phyloP scores from a whole-genome alignment of 805 yeast species.

The Teunomyces lycoperdinae region DNA sequence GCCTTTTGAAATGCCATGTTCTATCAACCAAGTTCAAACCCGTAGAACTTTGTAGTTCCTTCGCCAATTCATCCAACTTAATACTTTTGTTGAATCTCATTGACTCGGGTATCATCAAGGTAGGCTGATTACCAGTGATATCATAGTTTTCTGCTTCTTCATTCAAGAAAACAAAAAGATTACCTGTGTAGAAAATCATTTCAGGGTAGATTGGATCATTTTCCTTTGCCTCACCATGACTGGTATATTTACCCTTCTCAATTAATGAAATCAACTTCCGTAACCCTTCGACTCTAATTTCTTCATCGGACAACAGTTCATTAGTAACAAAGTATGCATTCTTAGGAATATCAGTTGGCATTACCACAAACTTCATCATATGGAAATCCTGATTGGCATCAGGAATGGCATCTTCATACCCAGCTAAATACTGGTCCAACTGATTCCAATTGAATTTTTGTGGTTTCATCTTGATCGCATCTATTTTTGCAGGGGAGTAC shows the following conservation, averaged over 20 bases:
- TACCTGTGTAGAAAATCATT: slow-evolving; percentile 84
- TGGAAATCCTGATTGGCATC: slow-evolving; percentile 53
- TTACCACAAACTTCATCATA: slow-evolving; percentile 77
- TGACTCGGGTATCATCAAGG: slow-evolving; percentile 31
- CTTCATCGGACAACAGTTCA: slow-evolving; percentile 76
- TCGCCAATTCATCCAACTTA: slow-evolving; percentile 52
- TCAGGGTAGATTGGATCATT: slow-evolving; percentile 63
- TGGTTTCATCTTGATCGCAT: slow-evolving; percentile 52
- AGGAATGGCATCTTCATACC: slow-evolving; percentile 72
- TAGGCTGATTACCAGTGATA: slow-evolving; percentile 33
- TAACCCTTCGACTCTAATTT: slow-evolving; percentile 88
- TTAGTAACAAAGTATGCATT: slow-evolving; percentile 46
- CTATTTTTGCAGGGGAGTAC: slow-evolving; percentile 57
- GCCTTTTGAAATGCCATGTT: slow-evolving; percentile 86
- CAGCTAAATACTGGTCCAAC: slow-evolving; percentile 88
- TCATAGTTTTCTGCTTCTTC: slow-evolving; percentile 45
- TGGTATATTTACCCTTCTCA: slow-evolving; percentile 52
- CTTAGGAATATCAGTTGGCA: slow-evolving; percentile 73
- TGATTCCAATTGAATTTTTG: slow-evolving; percentile 81
- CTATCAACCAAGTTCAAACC: slow-evolving; percentile 68
- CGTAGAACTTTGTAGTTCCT: slow-evolving; percentile 67
- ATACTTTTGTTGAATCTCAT: slow-evolving; percentile 48
- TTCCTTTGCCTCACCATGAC: slow-evolving; percentile 21
- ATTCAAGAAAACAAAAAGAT: slow-evolving; percentile 60
- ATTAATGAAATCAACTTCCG: slow-evolving; percentile 62